These are phyloP conservation scores for Termitomyces bulborhizus DNA, from an alignment of 768 basidiomycete genomes.

Conservation along the genomic window DNA sequence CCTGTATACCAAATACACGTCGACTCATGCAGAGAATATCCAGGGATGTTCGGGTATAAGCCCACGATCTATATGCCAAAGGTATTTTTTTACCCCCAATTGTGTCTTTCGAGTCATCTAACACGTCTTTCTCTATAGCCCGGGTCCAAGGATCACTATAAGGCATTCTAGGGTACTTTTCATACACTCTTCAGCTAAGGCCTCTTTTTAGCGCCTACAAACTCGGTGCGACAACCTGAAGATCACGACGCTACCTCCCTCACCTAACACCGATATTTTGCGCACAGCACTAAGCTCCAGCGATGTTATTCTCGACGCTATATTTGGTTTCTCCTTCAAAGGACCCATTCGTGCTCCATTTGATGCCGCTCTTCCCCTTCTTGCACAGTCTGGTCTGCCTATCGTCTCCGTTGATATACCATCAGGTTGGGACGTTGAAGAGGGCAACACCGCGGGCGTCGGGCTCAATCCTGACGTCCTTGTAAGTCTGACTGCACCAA, in stretches of 20 bases:
- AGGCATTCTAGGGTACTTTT: constrained; percentile 35
- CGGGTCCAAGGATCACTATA: constrained; percentile 89
- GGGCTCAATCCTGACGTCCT: constrained; percentile 75
- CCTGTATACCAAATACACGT: neutral
- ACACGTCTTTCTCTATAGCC: constrained; percentile 39
- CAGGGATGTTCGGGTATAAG: constrained; percentile 89
- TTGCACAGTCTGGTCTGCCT: constrained; percentile 61
- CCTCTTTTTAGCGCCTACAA: constrained; percentile 55
- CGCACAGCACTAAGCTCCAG: constrained; percentile 45
- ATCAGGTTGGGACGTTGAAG: constrained; percentile 93
- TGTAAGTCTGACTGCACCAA: constrained; percentile 91
- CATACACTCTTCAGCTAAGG: neutral
- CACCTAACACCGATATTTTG: constrained; percentile 40
- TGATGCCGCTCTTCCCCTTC: constrained; percentile 61
- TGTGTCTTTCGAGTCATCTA: neutral
- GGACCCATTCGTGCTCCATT: constrained; percentile 89
- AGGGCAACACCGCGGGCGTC: constrained; percentile 50
- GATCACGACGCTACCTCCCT: constrained; percentile 62
- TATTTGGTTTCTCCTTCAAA: constrained; percentile 97
- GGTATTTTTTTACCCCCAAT: constrained; percentile 32
- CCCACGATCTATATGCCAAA: constrained; percentile 94
- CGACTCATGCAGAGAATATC: neutral
- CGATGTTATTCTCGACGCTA: constrained; percentile 89
- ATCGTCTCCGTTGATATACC: constrained; percentile 96
- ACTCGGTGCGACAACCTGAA: constrained; percentile 86